Conservation (phyloP, 176 grass and related monocot genomes). For the Hordeum vulgare region DNA sequence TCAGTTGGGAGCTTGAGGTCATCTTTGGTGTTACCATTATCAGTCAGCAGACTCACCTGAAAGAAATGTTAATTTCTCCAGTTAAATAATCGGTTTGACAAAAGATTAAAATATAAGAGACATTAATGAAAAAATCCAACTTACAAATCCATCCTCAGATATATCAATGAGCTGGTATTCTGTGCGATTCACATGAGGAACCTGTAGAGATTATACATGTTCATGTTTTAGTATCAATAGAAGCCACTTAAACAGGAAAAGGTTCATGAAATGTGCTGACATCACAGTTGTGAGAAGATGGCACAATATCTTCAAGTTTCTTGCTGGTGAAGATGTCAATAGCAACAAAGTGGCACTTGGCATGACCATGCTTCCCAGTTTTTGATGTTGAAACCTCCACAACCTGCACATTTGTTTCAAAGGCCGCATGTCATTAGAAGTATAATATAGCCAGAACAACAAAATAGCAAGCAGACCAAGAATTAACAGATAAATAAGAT, state of each 20-base stretch:
- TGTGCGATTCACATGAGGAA: constrained; percentile 42
- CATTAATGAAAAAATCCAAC: not conserved
- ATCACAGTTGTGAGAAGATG: constrained; percentile 62
- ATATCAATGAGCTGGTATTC: constrained; percentile 66
- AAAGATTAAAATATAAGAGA: not conserved
- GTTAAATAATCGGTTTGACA: not conserved
- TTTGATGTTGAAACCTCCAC: constrained; percentile 55
- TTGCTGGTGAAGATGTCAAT: constrained; percentile 47
- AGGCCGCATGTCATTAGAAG: not conserved
- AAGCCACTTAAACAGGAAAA: not conserved
- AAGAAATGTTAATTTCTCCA: not conserved
- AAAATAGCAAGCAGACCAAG: not conserved
- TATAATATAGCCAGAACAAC: not conserved
- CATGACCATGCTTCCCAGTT: constrained; percentile 55
- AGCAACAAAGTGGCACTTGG: constrained; percentile 53
- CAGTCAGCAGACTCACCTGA: constrained; percentile 47
- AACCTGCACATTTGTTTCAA: constrained; percentile 25
- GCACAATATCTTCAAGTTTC: constrained; percentile 58
- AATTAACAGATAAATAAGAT: not conserved
- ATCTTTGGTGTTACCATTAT: constrained; percentile 51
- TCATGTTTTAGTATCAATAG: not conserved
- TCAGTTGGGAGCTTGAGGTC: constrained; percentile 44
- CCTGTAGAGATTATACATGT: constrained; percentile 11
- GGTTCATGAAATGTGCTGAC: constrained; percentile 19
- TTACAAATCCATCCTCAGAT: constrained; percentile 67